These are phyloP conservation scores for Yarrowia bubula DNA, from an alignment of 805 yeast species.

Conservation along the genomic window DNA sequence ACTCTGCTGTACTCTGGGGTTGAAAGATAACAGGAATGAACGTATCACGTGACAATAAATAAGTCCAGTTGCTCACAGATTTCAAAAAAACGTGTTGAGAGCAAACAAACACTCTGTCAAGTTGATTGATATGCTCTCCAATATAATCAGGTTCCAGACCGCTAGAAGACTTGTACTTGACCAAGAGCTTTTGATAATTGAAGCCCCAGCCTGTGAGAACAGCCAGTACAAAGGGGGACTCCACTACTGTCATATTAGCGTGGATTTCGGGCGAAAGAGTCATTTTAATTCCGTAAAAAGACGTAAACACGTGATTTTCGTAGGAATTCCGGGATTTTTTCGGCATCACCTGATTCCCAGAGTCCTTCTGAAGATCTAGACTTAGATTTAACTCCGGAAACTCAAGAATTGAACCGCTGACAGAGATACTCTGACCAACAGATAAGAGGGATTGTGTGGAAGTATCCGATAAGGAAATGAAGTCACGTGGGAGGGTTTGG, in stretches of 20 bases:
- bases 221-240: neutral
- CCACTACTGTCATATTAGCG: neutral
- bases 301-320: neutral
- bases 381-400: neutral
- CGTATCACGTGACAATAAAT: neutral
- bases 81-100: neutral
- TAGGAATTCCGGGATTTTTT: neutral
- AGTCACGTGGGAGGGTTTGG: too few relatives aligned
- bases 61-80: conserved; percentile 1
- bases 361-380: neutral
- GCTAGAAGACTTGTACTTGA: neutral
- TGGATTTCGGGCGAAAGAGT: neutral
- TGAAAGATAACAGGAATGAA: neutral
- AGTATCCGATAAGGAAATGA: too few relatives aligned
- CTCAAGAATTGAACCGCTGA: too few relatives aligned
- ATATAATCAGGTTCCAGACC: neutral
- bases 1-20: neutral
- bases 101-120: neutral
- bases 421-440: too few relatives aligned
- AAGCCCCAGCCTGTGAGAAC: conserved; percentile 6
- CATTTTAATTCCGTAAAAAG: neutral
- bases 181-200: conserved; percentile 1
- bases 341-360: too few relatives aligned
- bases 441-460: too few relatives aligned
- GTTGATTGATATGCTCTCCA: neutral